A percentile compares a stretch with the other conserved stretches of the same genome.
Conservation (phyloP, 2,329 filamentous ascomycete species). For the Tolypocladium ovalisporum region DNA sequence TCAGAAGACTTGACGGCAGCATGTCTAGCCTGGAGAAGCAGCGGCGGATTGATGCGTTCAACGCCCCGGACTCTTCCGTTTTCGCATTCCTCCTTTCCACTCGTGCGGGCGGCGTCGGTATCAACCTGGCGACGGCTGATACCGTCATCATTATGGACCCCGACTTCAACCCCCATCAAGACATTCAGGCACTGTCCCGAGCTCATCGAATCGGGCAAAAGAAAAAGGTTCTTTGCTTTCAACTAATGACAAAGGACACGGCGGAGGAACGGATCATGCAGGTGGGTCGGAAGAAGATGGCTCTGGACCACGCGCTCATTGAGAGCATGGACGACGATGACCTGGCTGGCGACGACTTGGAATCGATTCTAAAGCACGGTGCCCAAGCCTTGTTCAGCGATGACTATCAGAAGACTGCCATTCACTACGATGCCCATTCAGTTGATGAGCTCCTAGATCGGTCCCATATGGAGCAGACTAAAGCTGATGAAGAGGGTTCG, state of each 20-base stretch:
- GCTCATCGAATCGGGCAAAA: constrained; percentile 95
- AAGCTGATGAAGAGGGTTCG: constrained; percentile 48
- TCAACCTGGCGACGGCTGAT: constrained; percentile 93
- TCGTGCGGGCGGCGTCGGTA: constrained; percentile 88
- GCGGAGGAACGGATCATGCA: constrained; percentile 96
- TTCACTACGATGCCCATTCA: constrained; percentile 69
- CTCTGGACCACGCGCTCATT: constrained; percentile 87
- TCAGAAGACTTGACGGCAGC: constrained; percentile 76
- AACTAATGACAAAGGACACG: constrained; percentile 79
- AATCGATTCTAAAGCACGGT: constrained; percentile 79
- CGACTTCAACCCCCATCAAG: constrained; percentile 96
- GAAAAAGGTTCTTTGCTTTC: constrained; percentile 91
- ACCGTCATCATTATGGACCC: constrained; percentile 96
- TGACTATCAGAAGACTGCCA: constrained; percentile 56
- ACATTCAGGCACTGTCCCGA: constrained; percentile 87
- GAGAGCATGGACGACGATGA: constrained; percentile 84
- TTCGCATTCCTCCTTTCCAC: constrained; percentile 93
- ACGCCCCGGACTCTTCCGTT: constrained; percentile 67
- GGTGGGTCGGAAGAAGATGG: constrained; percentile 91
- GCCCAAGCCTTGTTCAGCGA: constrained; percentile 80
- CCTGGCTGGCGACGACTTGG: constrained; percentile 66
- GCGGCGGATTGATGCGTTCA: constrained; percentile 87
- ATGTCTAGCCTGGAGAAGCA: constrained; percentile 81
- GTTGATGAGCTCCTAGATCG: constrained; percentile 90
- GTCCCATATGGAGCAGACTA: constrained; percentile 65